Evolutionary conservation across 495 filamentous ascomycete species (phyloP).

Genomic region (Aspergillus sclerotioniger): DNA sequence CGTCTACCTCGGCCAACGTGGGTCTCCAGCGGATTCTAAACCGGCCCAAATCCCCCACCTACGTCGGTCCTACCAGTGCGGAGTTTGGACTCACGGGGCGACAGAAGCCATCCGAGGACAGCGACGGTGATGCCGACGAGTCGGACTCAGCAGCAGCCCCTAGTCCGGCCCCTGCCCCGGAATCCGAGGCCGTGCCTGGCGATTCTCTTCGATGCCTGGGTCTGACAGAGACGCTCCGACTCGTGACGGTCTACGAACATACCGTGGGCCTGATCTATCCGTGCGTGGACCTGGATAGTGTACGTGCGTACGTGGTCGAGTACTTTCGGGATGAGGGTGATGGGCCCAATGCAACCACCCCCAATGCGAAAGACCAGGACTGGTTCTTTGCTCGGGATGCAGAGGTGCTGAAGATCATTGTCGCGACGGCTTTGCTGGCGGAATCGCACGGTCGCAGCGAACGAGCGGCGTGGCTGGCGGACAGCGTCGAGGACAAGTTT

Average conservation of each 20-base stretch:
- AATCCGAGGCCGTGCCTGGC: conserved; percentile 9
- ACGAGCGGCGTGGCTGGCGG: conserved; percentile 65
- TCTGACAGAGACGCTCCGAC: conserved; percentile 62
- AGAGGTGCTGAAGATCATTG: conserved; percentile 70
- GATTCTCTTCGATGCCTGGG: conserved; percentile 27
- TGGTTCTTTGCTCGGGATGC: conserved; percentile 66
- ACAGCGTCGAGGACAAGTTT: conserved; percentile 64
- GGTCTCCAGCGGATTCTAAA: conserved; percentile 37
- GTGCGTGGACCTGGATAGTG: conserved; percentile 65
- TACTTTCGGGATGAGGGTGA: conserved; percentile 55
- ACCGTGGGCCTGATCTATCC: conserved; percentile 84
- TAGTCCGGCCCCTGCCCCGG: conserved; percentile 22
- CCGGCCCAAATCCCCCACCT: conserved; percentile 35
- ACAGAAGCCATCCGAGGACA: conserved; percentile 12
- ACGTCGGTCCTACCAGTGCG: conserved; percentile 43
- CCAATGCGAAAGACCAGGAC: conserved; percentile 43
- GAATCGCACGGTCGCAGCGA: conserved; percentile 75
- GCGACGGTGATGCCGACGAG: conserved; percentile 21
- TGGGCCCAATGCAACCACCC: conserved; percentile 50
- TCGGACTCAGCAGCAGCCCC: conserved; percentile 21
- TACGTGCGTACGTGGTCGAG: conserved; percentile 43
- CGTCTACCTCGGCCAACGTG: conserved; percentile 9
- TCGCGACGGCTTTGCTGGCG: conserved; percentile 67
- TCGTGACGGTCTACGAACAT: conserved; percentile 72
- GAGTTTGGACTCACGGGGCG: conserved; percentile 37